Conservation (phyloP, 1,284 basidiomycete species). For the Puccinia hordei region DNA sequence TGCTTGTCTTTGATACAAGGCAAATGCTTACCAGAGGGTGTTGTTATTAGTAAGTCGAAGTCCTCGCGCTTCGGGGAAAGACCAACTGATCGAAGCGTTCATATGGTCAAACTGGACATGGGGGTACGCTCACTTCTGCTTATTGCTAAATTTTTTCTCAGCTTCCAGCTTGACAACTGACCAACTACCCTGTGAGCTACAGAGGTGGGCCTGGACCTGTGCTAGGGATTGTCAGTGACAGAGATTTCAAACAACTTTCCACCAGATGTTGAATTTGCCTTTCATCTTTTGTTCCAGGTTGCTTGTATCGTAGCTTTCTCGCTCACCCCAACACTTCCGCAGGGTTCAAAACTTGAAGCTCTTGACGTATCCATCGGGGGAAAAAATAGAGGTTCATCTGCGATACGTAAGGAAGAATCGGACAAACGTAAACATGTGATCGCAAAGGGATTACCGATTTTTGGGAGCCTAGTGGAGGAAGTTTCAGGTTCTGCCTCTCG, state of each 20-base stretch:
- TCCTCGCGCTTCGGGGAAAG: background rate
- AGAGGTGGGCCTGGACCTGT: constrained; percentile 23
- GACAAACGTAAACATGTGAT: too few species aligned
- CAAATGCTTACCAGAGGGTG: background rate
- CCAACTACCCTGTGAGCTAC: too few species aligned
- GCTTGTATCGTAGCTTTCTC: constrained; percentile 21
- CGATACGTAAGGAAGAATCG: too few species aligned
- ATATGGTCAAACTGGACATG: constrained; percentile 27
- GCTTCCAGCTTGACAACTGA: background rate
- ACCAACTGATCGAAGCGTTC: constrained; percentile 10
- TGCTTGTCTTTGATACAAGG: background rate
- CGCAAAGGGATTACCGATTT: too few species aligned
- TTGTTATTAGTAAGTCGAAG: background rate
- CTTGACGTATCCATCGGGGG: background rate
- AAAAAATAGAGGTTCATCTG: background rate
- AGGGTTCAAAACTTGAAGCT: background rate
- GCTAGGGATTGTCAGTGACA: constrained; percentile 16
- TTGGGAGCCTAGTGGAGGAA: background rate
- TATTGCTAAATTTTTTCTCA: background rate
- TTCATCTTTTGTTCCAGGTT: background rate
- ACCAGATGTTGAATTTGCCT: background rate
- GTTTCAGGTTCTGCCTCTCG: background rate
- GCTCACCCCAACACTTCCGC: background rate
- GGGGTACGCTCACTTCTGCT: constrained; percentile 6
- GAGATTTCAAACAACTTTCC: background rate